These are phyloP conservation scores for Encephalitozoon romaleae DNA, from an alignment of 371 early-diverging fungal genomes.

Conservation along the genomic window DNA sequence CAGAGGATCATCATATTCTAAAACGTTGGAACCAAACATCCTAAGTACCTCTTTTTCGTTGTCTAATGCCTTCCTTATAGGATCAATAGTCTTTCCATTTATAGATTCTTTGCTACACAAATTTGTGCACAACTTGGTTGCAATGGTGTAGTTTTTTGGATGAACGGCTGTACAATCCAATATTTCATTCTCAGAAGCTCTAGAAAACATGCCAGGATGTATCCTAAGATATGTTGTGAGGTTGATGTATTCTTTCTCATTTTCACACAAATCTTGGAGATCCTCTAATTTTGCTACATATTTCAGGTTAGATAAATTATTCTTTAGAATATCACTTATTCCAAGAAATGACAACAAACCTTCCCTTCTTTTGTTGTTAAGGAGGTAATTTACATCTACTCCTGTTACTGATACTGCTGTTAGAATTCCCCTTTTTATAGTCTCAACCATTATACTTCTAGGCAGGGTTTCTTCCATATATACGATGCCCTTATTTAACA, in stretches of 20 bases:
- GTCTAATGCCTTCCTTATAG: background rate
- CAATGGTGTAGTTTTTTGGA: constrained; percentile 3
- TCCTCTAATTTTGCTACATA: constrained; percentile 2
- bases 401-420: constrained; percentile 13
- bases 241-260: background rate
- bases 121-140: background rate
- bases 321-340: background rate
- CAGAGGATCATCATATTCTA: background rate
- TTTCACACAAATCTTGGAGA: background rate
- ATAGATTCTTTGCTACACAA: background rate
- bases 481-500: background rate
- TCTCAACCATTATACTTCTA: background rate
- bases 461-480: background rate
- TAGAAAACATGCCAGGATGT: background rate
- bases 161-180: constrained; percentile 7
- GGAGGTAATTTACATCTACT: constrained; percentile 14
- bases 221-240: constrained; percentile 12
- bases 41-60: background rate
- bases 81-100: background rate
- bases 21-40: background rate
- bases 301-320: background rate
- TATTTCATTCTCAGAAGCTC: background rate
- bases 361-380: background rate
- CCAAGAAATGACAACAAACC: background rate
- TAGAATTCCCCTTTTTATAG: constrained; percentile 9